Evolutionary conservation across 2,329 filamentous ascomycete species (phyloP), one percentile per base, ranked within the genome.

Genomic region (Leptosphaerulina australis): DNA sequence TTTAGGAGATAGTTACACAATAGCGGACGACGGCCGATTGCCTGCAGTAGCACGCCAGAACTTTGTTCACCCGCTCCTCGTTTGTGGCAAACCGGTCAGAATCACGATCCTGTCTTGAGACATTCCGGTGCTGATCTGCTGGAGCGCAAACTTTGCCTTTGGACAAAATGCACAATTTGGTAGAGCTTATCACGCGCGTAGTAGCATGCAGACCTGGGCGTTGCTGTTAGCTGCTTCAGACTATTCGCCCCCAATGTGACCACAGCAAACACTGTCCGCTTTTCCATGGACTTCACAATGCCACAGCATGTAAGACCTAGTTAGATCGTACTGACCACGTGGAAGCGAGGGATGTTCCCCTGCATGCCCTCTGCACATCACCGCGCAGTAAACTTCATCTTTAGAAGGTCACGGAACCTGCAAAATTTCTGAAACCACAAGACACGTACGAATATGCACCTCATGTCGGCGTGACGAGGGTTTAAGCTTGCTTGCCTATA

Each of bases 291-390:
- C n/a, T 24, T 39, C 34, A 30, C 39, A 28, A 44, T 37, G 30
- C 20, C 15, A 41, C 36, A n/a, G 21, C 25, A 5, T 12, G 18
- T 9, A 10, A 12, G 28, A 36, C 31, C 36, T 31, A 37, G 36
- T 37, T 46, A 46, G 48, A 51, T 46, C 48, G 48, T 37, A 43
- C 41, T 38, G 48, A 28, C 48, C 48, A 51, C 48, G 48, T 51
- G 48, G 48, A 43, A 49, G 48, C 36, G 41, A 46, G 36, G 48
- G 41, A 14, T 28, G 26, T 12, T 12, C 48, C 48, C 41, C 48
- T 51, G 41, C 48, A 46, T 46, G 20, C n/a, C 22, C 41, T 17
- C 28, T 46, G 48, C 37, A 43, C 43, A 46, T 40, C 30, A 43
- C 31, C 21, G 43, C 41, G 48, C 41, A 51, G 48, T 46, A 15